Evolutionary conservation across 208 protist genomes (phyloP), one percentile per base, ranked within the genome.

Genomic region (Wallacemonas rigidus): DNA sequence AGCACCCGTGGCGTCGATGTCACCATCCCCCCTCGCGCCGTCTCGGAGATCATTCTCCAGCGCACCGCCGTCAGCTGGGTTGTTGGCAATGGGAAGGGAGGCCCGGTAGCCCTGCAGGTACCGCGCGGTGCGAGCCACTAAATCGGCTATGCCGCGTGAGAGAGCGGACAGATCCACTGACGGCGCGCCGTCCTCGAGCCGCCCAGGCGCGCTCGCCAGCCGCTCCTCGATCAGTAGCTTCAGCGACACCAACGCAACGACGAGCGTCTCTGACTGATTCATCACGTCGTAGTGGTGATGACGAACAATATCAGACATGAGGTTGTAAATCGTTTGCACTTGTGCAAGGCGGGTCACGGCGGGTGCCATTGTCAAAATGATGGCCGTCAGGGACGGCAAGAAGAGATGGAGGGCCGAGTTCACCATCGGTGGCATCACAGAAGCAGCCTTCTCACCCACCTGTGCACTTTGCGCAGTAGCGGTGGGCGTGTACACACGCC

Each of bases 221-320:
- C 47, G 5, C 44, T 73, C 69, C 45, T 73, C 69, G 61, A 73
- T 50, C 75, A 80, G 58, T 48, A 71, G 15, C 71, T 62, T 2
- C 64, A 85, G n/a, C 70, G 80, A 55, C 62, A 81, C 39, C n/a
- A 54, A 26, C 39, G 68, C 51, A 40, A 69, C 69, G 44, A 73
- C 61, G 17, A 79, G 14, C 14, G n/a, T 45, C 51, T 79, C 67
- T 17, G 74, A 74, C 43, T 74, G 67, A 14, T 36, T 61, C 17
- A 26, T 36, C 2, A 71, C 47, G 40, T 80, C 64, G 61, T 75
- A 80, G 15, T 35, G 39, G 14, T n/a, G n/a, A 5, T 17, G 40
- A 6, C 40, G 8, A 5, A 65, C 60, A n/a, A 65, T 14, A 3
- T 65, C 60, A 0, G n/a, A 12, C 12, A 50, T 3, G 0, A 45